Evolutionary conservation across 2,329 filamentous ascomycete genomes (phyloP).

Genomic region (Microdochium bolleyi): DNA sequence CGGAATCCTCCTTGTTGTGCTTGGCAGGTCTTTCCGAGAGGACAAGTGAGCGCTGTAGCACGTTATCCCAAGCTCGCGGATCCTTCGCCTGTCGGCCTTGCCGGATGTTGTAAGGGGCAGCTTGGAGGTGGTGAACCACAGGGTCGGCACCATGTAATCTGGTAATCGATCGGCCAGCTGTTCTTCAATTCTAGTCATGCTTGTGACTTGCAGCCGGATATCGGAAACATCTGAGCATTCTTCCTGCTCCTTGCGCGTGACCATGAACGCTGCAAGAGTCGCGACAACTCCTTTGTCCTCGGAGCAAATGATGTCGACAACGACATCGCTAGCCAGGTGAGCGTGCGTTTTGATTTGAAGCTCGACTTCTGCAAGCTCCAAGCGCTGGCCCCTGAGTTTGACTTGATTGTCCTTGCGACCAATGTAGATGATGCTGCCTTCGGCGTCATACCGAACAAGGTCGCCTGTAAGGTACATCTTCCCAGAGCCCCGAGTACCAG

Average conservation of each 20-base stretch:
- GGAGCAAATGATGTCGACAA: neutral
- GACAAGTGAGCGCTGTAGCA: neutral
- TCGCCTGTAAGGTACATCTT: conserved; percentile 31
- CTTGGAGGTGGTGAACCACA: neutral
- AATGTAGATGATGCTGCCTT: conserved; percentile 18
- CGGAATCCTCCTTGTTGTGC: neutral
- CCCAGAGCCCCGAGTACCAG: conserved; percentile 11
- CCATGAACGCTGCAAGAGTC: neutral
- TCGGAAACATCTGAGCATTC: neutral
- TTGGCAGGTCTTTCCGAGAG: neutral
- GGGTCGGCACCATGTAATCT: neutral
- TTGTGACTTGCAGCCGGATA: neutral
- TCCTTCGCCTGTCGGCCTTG: neutral
- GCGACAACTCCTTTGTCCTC: neutral
- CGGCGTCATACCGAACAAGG: conserved; percentile 23
- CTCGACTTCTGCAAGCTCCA: conserved; percentile 4
- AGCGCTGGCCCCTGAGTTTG: conserved; percentile 4
- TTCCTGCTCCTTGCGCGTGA: neutral
- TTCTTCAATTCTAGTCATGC: neutral
- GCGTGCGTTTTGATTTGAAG: neutral
- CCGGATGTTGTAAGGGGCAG: neutral
- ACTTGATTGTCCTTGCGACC: conserved; percentile 5
- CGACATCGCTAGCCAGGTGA: neutral
- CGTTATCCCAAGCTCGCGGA: neutral
- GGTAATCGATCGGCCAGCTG: neutral